Percentiles rank a stretch among this genome's conserved stretches.
phyloP scores from a whole-genome alignment of 345 rosid species.

The Eucalyptus globulus region DNA sequence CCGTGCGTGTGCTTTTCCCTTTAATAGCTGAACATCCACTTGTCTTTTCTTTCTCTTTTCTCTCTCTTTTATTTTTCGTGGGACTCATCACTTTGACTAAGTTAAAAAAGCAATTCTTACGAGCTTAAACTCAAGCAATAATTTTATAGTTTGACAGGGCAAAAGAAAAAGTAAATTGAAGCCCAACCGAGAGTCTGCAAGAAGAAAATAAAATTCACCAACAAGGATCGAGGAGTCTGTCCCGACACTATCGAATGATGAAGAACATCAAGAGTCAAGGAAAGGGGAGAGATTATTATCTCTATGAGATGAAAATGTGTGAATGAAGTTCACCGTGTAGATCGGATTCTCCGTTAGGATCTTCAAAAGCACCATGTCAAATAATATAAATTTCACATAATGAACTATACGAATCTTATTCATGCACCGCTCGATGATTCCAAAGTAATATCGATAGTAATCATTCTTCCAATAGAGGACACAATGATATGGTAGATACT shows the following conservation, averaged over 20 bases:
- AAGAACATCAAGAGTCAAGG: not conserved
- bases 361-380: not conserved
- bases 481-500: not conserved
- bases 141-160: not conserved
- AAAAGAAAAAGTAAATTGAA: not conserved
- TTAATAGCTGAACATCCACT: not conserved
- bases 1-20: too few relatives aligned
- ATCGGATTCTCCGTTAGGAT: not conserved
- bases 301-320: not conserved
- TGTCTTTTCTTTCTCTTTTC: not conserved
- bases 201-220: not conserved
- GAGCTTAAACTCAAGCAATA: not conserved
- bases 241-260: not conserved
- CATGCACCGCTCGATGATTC: not conserved
- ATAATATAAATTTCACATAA: not conserved
- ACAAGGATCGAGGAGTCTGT: not conserved
- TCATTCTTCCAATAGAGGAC: not conserved
- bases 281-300: not conserved
- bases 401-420: not conserved
- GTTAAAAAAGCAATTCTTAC: not conserved
- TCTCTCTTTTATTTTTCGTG: not conserved
- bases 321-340: not conserved
- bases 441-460: not conserved
- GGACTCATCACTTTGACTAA: not conserved
- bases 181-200: not conserved